These are phyloP conservation scores for Grifola frondosa DNA, from an alignment of 1,284 basidiomycete species.

Conservation along the genomic window DNA sequence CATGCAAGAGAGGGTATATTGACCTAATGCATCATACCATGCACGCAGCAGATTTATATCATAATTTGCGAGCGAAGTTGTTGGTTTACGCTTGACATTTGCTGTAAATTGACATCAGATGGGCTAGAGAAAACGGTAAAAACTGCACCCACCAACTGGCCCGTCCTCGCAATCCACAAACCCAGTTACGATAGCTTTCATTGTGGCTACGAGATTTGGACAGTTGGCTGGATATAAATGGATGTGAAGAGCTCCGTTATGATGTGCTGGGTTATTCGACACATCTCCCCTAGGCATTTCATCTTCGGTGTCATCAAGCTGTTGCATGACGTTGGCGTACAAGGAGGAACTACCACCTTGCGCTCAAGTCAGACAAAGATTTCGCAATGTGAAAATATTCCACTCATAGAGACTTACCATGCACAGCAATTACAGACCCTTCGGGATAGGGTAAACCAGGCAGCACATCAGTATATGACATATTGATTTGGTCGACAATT, in stretches of 20 bases:
- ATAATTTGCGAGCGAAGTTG: constrained; percentile 53
- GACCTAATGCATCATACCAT: constrained; percentile 51
- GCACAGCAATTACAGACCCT: constrained; percentile 59
- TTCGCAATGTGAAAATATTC: constrained; percentile 11
- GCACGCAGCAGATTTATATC: constrained; percentile 57
- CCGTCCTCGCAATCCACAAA: constrained; percentile 41
- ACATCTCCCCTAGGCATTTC: constrained; percentile 20
- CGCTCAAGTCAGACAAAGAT: constrained; percentile 19
- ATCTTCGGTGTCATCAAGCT: constrained; percentile 37
- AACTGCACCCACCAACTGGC: constrained; percentile 15
- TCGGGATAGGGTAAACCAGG: constrained; percentile 58
- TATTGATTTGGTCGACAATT: constrained; percentile 22
- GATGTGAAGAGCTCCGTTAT: constrained; percentile 31
- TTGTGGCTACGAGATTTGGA: constrained; percentile 47
- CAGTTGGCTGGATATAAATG: constrained; percentile 62
- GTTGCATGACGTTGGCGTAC: constrained; percentile 42
- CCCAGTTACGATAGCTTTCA: constrained; percentile 56
- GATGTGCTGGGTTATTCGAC: constrained; percentile 8
- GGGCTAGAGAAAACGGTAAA: not conserved
- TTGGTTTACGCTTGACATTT: constrained; percentile 41
- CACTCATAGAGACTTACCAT: constrained; percentile 5
- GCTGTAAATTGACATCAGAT: not conserved
- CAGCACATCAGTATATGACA: constrained; percentile 29
- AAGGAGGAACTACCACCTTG: constrained; percentile 39
- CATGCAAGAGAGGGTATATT: constrained; percentile 30